These are phyloP conservation scores for Chrysanthemum lavandulifolium DNA, from an alignment of 129 eudicot genomes.

Conservation along the genomic window DNA sequence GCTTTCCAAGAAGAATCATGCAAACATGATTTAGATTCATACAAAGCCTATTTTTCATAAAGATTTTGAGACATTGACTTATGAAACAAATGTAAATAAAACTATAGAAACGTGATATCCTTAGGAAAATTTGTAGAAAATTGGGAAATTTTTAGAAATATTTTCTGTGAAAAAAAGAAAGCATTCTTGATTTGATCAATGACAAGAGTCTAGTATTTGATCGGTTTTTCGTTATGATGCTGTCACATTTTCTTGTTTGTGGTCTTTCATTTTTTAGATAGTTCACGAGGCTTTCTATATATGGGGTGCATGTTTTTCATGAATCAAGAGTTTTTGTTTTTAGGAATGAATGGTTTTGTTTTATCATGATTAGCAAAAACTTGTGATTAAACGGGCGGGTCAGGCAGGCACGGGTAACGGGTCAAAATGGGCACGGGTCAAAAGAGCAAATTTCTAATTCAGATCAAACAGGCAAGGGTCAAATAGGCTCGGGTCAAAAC, in stretches of 20 bases:
- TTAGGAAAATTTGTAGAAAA: constrained; percentile 19
- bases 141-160: constrained; percentile 15
- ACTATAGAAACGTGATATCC: constrained; percentile 11
- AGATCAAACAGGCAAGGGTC: too few relatives aligned
- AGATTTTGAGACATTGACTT: neutral
- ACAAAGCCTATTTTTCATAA: constrained; percentile 3
- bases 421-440: too few relatives aligned
- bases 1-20: constrained; percentile 9
- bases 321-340: constrained; percentile 19
- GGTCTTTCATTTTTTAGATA: constrained; percentile 33
- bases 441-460: too few relatives aligned
- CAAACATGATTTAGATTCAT: constrained; percentile 21
- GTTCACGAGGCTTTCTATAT: neutral
- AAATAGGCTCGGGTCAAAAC: too few relatives aligned
- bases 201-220: constrained; percentile 21
- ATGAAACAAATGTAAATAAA: neutral
- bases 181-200: constrained; percentile 26
- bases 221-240: constrained; percentile 18
- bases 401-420: too few relatives aligned
- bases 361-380: neutral
- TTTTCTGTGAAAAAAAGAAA: neutral
- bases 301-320: constrained; percentile 31
- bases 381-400: too few relatives aligned
- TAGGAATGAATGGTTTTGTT: constrained; percentile 17
- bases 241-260: constrained; percentile 24